Evolutionary conservation across 139 green algal genomes (phyloP), one percentile per base, ranked within the genome.

Genomic region (Astrephomene gubernaculifera): DNA sequence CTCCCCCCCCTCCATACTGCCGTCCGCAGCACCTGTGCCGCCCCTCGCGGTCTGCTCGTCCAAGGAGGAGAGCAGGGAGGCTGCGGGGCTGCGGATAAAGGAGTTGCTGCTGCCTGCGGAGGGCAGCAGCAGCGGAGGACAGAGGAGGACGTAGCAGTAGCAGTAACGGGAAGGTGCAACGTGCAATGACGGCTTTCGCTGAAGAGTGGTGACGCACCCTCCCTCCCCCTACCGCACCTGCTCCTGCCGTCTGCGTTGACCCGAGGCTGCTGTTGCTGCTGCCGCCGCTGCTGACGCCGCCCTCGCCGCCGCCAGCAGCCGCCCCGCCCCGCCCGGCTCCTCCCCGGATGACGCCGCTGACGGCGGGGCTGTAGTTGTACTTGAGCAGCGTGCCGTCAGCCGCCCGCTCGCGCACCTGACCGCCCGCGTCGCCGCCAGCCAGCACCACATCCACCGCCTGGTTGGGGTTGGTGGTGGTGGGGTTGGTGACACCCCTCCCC

Each of bases 341-440:
- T n/a, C 70, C 70, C 4, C 70, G 70, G n/a, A 78, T 78, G 39
- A 78, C 71, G 24, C 82, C 53, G 38, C 67, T 87, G 70, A 87
- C 81, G 38, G n/a, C 43, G 22, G 67, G 43, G 84, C 87, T 89
- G 74, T 88, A 89, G 43, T 86, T 90, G 82, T 90, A 91, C 22
- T 84, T 87, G 38, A 89, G 71, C 6, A 94, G 81, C 17, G 72
- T 83, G 81, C 88, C 87, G 33, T 92, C 88, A 5, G 86, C 63
- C 0, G 83, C 87, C 36, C 85, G 71, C 81, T 92, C 87, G 22
- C 89, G 82, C 49, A 90, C 73, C 65, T 90, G 87, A 6, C 87
- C 87, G 39, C 73, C 81, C 36, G 87, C 71, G 35, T 79, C 65
- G 29, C 87, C 87, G 25, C 90, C 90, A 24, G 85, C 70, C 44